These are phyloP conservation scores for Anisodus acutangulus DNA, from an alignment of 257 asterid species.

Conservation along the genomic window DNA sequence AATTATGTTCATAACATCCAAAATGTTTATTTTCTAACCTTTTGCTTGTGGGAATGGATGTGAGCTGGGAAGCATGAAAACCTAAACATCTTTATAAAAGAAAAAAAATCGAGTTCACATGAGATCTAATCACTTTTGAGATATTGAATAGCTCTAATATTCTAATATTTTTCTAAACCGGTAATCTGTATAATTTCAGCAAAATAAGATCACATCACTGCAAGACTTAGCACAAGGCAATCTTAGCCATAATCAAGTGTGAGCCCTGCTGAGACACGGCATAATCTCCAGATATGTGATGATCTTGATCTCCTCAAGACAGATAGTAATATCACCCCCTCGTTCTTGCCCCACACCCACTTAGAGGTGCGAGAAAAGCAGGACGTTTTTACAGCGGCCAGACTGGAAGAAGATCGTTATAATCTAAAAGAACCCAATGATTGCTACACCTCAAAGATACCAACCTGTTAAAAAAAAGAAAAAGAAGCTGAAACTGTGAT, in stretches of 20 bases:
- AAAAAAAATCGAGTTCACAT: constrained; percentile 50
- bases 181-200: constrained; percentile 35
- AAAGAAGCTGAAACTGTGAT: constrained; percentile 24
- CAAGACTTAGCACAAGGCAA: constrained; percentile 42
- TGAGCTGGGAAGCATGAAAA: constrained; percentile 91
- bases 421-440: constrained; percentile 48
- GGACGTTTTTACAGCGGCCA: constrained; percentile 80
- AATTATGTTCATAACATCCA: constrained; percentile 16
- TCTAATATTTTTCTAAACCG: constrained; percentile 39
- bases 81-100: constrained; percentile 65
- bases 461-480: constrained; percentile 53
- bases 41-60: constrained; percentile 63
- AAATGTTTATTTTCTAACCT: constrained; percentile 57
- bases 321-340: constrained; percentile 57
- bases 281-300: constrained; percentile 92
- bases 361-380: constrained; percentile 84
- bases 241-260: constrained; percentile 95
- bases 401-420: constrained; percentile 73
- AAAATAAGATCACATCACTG: constrained; percentile 43
- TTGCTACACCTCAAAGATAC: constrained; percentile 56
- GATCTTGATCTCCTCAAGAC: constrained; percentile 82
- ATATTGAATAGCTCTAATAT: constrained; percentile 37
- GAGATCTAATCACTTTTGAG: constrained; percentile 40
- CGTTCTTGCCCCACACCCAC: constrained; percentile 90
- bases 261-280: constrained; percentile 88